These are phyloP conservation scores for Wickerhamiella sergipiensis DNA, from an alignment of 805 yeast species.

Conservation along the genomic window DNA sequence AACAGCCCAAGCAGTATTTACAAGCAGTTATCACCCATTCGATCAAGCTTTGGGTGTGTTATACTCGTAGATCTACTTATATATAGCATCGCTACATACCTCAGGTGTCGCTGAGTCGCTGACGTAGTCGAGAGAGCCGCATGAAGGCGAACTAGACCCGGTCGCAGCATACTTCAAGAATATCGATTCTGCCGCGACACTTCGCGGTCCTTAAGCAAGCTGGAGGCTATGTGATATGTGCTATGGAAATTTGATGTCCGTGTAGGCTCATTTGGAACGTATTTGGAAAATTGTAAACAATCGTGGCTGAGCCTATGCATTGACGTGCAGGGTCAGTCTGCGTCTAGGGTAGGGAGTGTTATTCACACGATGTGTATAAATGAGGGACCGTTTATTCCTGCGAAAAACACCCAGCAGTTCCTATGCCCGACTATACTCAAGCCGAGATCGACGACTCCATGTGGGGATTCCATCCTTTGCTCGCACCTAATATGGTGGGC, in stretches of 20 bases:
- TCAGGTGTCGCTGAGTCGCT: neutral
- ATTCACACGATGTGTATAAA: neutral
- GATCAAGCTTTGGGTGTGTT: neutral
- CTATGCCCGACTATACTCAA: neutral
- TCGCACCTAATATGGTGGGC: conserved; percentile 46
- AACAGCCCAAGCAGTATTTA: no score
- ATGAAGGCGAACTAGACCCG: neutral
- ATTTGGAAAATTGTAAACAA: no score
- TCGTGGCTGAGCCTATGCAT: neutral
- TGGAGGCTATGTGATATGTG: no score
- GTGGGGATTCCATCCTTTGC: conserved; percentile 30
- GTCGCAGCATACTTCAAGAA: neutral
- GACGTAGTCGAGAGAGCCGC: neutral
- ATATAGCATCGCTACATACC: neutral
- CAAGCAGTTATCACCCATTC: no score
- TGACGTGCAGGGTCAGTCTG: neutral
- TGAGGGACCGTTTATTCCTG: neutral
- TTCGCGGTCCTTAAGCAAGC: no score
- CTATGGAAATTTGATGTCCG: no score
- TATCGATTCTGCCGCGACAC: no score
- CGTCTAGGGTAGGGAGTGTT: neutral
- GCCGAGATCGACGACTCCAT: neutral
- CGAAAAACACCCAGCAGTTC: neutral
- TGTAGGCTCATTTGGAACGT: no score
- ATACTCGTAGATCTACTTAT: neutral